phyloP scores from a whole-genome alignment of 345 rosid genomes.

The Toxicodendron radicans region DNA sequence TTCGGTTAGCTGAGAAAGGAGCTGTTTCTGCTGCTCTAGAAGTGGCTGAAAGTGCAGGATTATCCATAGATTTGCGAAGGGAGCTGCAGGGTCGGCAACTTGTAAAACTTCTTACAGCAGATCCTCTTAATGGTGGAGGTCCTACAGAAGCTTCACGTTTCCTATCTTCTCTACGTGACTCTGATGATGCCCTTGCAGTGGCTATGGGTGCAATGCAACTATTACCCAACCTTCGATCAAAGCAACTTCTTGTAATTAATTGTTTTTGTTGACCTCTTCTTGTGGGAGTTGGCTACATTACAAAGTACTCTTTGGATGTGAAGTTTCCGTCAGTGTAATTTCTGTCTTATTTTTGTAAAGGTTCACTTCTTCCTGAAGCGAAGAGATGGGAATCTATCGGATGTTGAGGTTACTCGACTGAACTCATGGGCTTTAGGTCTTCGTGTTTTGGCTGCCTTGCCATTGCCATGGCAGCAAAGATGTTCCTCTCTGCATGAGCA shows the following conservation, averaged over 20 bases:
- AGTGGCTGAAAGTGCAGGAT: slow-evolving; percentile 95
- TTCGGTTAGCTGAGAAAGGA: slow-evolving; percentile 94
- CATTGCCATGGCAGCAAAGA: slow-evolving; percentile 98
- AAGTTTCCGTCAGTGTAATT: slow-evolving; percentile 11
- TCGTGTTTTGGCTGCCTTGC: slow-evolving; percentile 91
- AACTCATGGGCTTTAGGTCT: slow-evolving; percentile 99
- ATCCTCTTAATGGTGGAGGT: slow-evolving; percentile 98
- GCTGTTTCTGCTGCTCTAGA: slow-evolving; percentile 97
- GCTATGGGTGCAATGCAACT: slow-evolving; percentile 99
- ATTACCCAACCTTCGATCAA: slow-evolving; percentile 89
- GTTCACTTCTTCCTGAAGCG: slow-evolving; percentile 96
- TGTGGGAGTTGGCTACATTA: slow-evolving; percentile 9
- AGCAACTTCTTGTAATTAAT: slow-evolving; percentile 82
- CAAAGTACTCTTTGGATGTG: slow-evolving; percentile 8
- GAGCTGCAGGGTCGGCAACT: slow-evolving; percentile 95
- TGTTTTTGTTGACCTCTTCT: slow-evolving; percentile 11
- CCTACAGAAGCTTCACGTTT: slow-evolving; percentile 99
- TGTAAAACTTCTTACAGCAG: slow-evolving; percentile 95
- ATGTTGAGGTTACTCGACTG: slow-evolving; percentile 77
- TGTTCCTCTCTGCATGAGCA: slow-evolving; percentile 96
- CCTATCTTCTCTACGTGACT: slow-evolving; percentile 81
- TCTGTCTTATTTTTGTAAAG: slow-evolving; percentile 44
- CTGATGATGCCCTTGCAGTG: slow-evolving; percentile 93
- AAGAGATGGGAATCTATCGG: slow-evolving; percentile 78
- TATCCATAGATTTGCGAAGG: slow-evolving; percentile 83